A percentile compares a stretch with the other conserved stretches of the same genome.
phyloP scores from a whole-genome alignment of 1,284 basidiomycete genomes.

The Ustilago esculenta region DNA sequence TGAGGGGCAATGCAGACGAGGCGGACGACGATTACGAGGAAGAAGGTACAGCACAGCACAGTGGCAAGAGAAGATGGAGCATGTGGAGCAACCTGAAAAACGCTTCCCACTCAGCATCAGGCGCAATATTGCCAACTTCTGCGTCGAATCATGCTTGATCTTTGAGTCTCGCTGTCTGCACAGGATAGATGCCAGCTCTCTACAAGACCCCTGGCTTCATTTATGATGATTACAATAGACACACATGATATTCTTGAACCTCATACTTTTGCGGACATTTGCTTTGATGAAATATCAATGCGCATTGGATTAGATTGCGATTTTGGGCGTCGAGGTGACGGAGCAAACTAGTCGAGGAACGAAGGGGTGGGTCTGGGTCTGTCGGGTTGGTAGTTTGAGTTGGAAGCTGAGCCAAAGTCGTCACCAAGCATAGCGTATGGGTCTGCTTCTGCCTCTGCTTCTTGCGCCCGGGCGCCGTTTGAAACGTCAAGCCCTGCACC shows the following conservation, averaged over 20 bases:
- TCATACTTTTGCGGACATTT: too few relatives aligned
- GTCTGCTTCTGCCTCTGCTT: constrained; percentile 21
- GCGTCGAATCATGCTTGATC: not conserved
- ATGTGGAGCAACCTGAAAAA: constrained; percentile 22
- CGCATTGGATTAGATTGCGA: too few relatives aligned
- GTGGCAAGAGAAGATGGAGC: constrained; percentile 17
- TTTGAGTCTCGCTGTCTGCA: too few relatives aligned
- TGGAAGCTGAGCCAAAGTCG: constrained; percentile 20
- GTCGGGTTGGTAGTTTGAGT: constrained; percentile 16
- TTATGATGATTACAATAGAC: too few relatives aligned
- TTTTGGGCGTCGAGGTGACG: too few relatives aligned
- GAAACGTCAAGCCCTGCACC: too few relatives aligned
- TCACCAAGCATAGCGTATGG: constrained; percentile 49
- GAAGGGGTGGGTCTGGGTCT: constrained; percentile 18
- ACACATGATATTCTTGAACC: too few relatives aligned
- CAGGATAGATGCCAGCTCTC: too few relatives aligned
- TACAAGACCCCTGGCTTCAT: too few relatives aligned
- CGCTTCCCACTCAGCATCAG: not conserved
- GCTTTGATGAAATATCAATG: too few relatives aligned
- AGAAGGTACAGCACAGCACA: not conserved
- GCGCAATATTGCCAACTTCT: constrained; percentile 10
- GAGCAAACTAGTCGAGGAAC: constrained; percentile 2
- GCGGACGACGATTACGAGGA: constrained; percentile 8
- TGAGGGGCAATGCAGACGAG: constrained; percentile 11
- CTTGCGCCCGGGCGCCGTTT: not conserved